Conservation (phyloP, 805 yeast genomes). For the Candida schatavii region DNA sequence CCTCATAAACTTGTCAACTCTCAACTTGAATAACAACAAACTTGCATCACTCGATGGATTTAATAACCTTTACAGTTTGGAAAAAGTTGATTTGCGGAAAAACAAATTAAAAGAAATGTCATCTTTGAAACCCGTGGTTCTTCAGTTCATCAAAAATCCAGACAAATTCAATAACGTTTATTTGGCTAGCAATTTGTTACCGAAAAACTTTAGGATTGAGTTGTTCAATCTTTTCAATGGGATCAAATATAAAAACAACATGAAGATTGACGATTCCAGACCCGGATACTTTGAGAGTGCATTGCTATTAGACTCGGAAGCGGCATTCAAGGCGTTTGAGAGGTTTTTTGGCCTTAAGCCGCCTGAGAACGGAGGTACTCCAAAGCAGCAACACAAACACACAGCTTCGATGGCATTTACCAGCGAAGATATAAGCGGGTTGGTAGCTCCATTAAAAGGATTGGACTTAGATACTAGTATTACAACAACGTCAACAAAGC, state of each 20-base stretch:
- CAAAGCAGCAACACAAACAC: not conserved
- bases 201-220: slow-evolving; percentile 50
- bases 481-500: not conserved
- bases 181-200: slow-evolving; percentile 40
- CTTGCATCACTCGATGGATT: slow-evolving; percentile 42
- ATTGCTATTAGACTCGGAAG: slow-evolving; percentile 48
- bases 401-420: not conserved
- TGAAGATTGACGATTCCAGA: slow-evolving; percentile 57
- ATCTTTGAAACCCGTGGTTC: slow-evolving; percentile 32
- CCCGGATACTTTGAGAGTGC: slow-evolving; percentile 64
- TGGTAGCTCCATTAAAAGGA: not conserved
- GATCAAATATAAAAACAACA: slow-evolving; percentile 41
- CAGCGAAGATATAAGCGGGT: not conserved
- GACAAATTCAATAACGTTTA: slow-evolving; percentile 39
- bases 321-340: slow-evolving; percentile 42
- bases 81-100: slow-evolving; percentile 53
- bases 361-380: not conserved
- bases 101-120: slow-evolving; percentile 38
- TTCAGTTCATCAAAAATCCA: slow-evolving; percentile 28
- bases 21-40: slow-evolving; percentile 51
- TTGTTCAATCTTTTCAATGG: slow-evolving; percentile 57
- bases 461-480: slow-evolving; percentile 3
- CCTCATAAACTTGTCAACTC: slow-evolving; percentile 36
- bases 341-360: slow-evolving; percentile 24
- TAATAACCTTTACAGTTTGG: slow-evolving; percentile 40